phyloP scores from a whole-genome alignment of 2,329 filamentous ascomycete genomes.

The Fusarium luffae region DNA sequence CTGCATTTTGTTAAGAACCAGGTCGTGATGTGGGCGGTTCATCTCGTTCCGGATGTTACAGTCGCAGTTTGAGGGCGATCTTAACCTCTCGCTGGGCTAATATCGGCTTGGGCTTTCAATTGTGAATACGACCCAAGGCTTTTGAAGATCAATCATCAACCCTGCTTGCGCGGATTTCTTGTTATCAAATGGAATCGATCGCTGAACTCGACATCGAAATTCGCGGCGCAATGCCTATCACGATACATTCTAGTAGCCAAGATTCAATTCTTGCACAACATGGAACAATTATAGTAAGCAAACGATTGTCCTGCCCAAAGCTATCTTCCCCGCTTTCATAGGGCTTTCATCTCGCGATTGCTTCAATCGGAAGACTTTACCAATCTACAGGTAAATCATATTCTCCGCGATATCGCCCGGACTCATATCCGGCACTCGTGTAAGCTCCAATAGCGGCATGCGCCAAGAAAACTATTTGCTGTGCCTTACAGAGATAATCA shows the following conservation, averaged over 20 bases:
- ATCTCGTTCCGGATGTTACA: not conserved
- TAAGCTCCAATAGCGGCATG: not conserved
- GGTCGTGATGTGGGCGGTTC: not conserved
- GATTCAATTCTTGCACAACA: accelerated
- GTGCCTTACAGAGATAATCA: not conserved
- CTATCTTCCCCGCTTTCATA: not conserved
- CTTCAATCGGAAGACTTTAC: not conserved
- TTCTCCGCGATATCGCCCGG: not conserved
- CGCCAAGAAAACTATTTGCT: not conserved
- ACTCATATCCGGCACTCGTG: not conserved
- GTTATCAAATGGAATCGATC: not conserved
- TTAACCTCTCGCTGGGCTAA: not conserved
- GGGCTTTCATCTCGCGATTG: not conserved
- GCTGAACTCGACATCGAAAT: accelerated
- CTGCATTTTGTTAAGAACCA: not conserved
- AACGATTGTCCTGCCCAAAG: not conserved
- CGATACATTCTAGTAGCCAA: not conserved
- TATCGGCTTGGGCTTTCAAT: not conserved
- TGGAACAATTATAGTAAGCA: not conserved
- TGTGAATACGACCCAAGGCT: not conserved
- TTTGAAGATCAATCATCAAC: no score
- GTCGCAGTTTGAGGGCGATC: not conserved
- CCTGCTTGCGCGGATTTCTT: not conserved
- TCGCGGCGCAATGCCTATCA: not conserved
- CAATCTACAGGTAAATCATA: not conserved